phyloP scores from a whole-genome alignment of 331 rosid species.

The Telfairia occidentalis region DNA sequence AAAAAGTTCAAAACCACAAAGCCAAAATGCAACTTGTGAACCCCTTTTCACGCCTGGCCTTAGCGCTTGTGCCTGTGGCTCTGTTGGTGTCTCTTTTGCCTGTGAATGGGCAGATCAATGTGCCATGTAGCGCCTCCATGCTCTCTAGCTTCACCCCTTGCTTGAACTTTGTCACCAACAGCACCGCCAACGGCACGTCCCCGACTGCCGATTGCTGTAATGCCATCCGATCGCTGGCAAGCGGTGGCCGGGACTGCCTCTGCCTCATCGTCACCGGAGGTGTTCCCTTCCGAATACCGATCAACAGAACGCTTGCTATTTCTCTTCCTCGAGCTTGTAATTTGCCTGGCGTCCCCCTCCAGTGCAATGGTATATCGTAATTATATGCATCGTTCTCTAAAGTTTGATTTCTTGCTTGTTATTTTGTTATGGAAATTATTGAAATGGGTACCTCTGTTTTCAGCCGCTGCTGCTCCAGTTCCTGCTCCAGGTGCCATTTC shows the following conservation, averaged over 20 bases:
- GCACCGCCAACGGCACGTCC: conserved; percentile 43
- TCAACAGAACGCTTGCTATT: conserved; percentile 54
- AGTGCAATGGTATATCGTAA: conserved; percentile 45
- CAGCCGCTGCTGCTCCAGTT: conserved; percentile 51
- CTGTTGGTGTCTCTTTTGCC: conserved; percentile 24
- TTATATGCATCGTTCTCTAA: no score
- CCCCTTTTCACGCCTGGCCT: conserved; percentile 11
- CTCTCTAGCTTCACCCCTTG: conserved; percentile 51
- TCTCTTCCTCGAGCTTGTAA: conserved; percentile 88
- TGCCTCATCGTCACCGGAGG: conserved; percentile 50
- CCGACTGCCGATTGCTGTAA: conserved; percentile 51
- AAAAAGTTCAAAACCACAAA: neutral
- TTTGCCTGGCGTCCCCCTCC: conserved; percentile 56
- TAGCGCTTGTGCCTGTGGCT: conserved; percentile 12
- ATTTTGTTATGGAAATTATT: neutral
- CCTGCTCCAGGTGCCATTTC: conserved; percentile 61
- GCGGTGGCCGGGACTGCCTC: conserved; percentile 42
- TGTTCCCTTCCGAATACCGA: conserved; percentile 45
- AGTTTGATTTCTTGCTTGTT: no score
- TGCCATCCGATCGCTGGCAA: conserved; percentile 36
- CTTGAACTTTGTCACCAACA: conserved; percentile 39
- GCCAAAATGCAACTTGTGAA: conserved; percentile 26
- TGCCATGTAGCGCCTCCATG: conserved; percentile 45
- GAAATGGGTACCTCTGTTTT: conserved; percentile 11
- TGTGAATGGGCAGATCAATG: conserved; percentile 28